Evolutionary conservation across 2,329 filamentous ascomycete genomes (phyloP).

Genomic region (Alternaria burnsii): DNA sequence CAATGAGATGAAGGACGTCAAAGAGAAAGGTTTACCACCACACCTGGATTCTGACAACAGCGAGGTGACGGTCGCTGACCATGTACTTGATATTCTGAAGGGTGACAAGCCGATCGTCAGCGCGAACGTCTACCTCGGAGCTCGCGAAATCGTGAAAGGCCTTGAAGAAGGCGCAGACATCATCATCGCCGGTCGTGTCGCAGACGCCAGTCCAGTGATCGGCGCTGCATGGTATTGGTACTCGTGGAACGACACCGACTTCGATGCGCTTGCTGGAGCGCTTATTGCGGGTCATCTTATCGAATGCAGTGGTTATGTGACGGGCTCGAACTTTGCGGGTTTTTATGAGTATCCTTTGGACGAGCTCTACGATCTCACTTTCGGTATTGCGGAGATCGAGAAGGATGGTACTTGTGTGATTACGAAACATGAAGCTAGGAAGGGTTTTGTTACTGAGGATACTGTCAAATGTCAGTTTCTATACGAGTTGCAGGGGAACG

Average conservation of each 20-base stretch:
- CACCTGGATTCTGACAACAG: constrained; percentile 56
- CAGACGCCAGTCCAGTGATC: constrained; percentile 54
- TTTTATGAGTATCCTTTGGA: constrained; percentile 57
- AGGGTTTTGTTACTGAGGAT: constrained; percentile 49
- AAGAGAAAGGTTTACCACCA: constrained; percentile 48
- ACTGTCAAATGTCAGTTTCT: constrained; percentile 54
- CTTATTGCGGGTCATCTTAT: constrained; percentile 56
- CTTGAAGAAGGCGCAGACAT: constrained; percentile 47
- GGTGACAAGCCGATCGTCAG: constrained; percentile 51
- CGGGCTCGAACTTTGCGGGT: constrained; percentile 64
- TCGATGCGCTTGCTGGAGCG: constrained; percentile 58
- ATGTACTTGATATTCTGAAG: constrained; percentile 52
- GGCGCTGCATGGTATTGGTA: constrained; percentile 66
- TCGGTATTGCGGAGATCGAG: constrained; percentile 61
- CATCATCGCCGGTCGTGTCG: constrained; percentile 45
- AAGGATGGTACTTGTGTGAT: constrained; percentile 57
- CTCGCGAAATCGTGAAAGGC: constrained; percentile 45
- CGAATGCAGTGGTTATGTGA: constrained; percentile 60
- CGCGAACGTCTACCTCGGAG: constrained; percentile 64
- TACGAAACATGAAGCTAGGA: constrained; percentile 58
- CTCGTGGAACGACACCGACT: constrained; percentile 59
- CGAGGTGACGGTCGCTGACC: constrained; percentile 45
- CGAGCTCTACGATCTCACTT: constrained; percentile 55
- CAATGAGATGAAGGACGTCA: constrained; percentile 38
- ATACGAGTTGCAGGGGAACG: constrained; percentile 58